A percentile compares a stretch with the other conserved stretches of the same genome.
phyloP scores from a whole-genome alignment of 148 eudicot species.

The Vaccinium myrtillus region DNA sequence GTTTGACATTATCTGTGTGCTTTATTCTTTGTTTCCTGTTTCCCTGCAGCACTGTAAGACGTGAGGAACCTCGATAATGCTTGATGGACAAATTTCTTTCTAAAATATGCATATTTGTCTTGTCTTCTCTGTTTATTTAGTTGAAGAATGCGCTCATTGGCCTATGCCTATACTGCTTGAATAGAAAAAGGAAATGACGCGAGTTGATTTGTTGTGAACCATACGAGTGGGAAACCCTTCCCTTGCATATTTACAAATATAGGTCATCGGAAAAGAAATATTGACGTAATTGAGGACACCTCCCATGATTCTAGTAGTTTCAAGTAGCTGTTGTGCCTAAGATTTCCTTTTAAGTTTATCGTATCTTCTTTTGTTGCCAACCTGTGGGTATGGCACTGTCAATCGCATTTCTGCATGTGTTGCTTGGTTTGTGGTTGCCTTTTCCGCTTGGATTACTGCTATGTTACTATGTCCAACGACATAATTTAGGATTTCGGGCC shows the following conservation, averaged over 20 bases:
- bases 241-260: background rate
- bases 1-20: constrained; percentile 18
- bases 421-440: background rate
- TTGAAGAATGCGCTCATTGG: background rate
- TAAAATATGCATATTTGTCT: constrained; percentile 3
- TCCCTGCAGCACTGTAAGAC: constrained; percentile 9
- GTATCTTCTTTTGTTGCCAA: background rate
- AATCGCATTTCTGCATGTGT: background rate
- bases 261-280: background rate
- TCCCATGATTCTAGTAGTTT: background rate
- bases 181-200: background rate
- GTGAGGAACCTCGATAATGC: constrained; percentile 12
- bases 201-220: background rate
- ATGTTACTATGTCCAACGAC: background rate
- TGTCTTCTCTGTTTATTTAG: background rate
- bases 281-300: background rate
- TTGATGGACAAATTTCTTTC: constrained; percentile 3
- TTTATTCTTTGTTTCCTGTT: constrained; percentile 22
- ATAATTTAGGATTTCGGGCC: background rate
- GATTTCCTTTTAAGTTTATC: background rate
- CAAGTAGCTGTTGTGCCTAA: background rate
- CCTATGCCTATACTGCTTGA: background rate
- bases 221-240: background rate
- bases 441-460: background rate
- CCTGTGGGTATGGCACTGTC: too few relatives aligned